Percentiles rank a stretch among this genome's conserved stretches.
These are phyloP conservation scores for Carex arenaria DNA, from an alignment of 202 grass and related monocot species.

Conservation along the genomic window DNA sequence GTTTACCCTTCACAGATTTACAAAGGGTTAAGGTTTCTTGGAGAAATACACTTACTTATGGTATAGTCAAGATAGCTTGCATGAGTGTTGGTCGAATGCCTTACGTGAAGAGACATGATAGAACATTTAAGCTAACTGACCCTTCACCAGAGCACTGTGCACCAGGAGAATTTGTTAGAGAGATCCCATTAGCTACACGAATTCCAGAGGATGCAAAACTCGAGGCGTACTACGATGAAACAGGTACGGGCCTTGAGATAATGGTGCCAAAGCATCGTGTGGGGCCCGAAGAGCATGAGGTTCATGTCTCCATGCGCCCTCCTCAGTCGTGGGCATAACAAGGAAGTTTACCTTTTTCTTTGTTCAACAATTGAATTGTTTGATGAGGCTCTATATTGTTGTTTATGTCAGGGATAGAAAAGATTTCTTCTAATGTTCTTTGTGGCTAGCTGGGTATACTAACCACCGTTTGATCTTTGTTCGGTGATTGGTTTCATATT, in stretches of 20 bases:
- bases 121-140: slow-evolving; percentile 73
- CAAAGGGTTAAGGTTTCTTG: slow-evolving; percentile 88
- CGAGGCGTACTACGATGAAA: slow-evolving; percentile 79
- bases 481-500: slow-evolving; percentile 18
- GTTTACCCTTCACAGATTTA: slow-evolving; percentile 72
- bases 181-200: slow-evolving; percentile 65
- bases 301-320: slow-evolving; percentile 78
- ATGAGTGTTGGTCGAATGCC: slow-evolving; percentile 56
- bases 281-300: slow-evolving; percentile 92
- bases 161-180: slow-evolving; percentile 79
- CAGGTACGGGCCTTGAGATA: slow-evolving; percentile 75
- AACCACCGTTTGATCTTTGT: slow-evolving; percentile 18
- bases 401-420: slow-evolving; percentile 14
- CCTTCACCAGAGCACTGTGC: slow-evolving; percentile 84
- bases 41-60: slow-evolving; percentile 79
- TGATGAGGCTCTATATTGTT: slow-evolving; percentile 17
- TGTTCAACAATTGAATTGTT: slow-evolving; percentile 18
- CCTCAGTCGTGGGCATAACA: slow-evolving; percentile 56
- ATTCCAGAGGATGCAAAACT: slow-evolving; percentile 86
- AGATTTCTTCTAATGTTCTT: background rate
- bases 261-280: slow-evolving; percentile 72
- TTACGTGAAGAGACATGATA: slow-evolving; percentile 69
- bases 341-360: slow-evolving; percentile 21
- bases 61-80: slow-evolving; percentile 78
- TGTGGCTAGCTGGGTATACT: slow-evolving; percentile 12